These are phyloP conservation scores for Francoa sonchifolia DNA, from an alignment of 441 rosid genomes.

Conservation along the genomic window DNA sequence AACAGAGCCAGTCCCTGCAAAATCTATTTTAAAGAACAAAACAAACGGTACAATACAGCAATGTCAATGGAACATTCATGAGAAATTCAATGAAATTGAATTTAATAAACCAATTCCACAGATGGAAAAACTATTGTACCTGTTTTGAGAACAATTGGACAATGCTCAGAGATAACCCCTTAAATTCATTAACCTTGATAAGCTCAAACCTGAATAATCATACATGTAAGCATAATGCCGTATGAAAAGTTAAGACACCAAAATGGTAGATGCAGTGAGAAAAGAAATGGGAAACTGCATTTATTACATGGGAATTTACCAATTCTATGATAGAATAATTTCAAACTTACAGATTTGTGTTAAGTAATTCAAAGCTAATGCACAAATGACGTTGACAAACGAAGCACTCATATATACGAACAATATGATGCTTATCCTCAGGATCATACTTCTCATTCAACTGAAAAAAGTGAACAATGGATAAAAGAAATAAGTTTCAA, in stretches of 20 bases:
- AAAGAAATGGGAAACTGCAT: too few species aligned
- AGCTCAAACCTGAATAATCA: constrained; percentile 73
- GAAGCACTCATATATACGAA: constrained; percentile 92
- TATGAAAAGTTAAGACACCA: constrained; percentile 8
- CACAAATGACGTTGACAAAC: constrained; percentile 80
- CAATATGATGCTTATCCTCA: constrained; percentile 96
- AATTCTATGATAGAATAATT: too few species aligned
- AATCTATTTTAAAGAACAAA: constrained; percentile 41
- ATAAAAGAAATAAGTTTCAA: constrained; percentile 14
- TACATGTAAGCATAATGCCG: constrained; percentile 13
- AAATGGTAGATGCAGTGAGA: constrained; percentile 4
- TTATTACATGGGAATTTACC: too few species aligned
- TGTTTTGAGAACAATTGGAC: constrained; percentile 96
- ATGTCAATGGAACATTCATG: too few species aligned
- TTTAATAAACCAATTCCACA: too few species aligned
- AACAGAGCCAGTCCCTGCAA: constrained; percentile 77
- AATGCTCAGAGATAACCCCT: constrained; percentile 92
- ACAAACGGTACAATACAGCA: too few species aligned
- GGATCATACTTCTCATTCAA: constrained; percentile 97
- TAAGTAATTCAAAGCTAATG: constrained; percentile 95
- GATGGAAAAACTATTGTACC: constrained; percentile 40
- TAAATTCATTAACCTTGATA: constrained; percentile 87
- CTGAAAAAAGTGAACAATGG: constrained; percentile 32
- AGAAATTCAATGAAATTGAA: too few species aligned
- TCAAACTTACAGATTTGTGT: constrained; percentile 82